These are phyloP conservation scores for Blastomyces emzantsi DNA, from an alignment of 2,329 filamentous ascomycete species.

Conservation along the genomic window DNA sequence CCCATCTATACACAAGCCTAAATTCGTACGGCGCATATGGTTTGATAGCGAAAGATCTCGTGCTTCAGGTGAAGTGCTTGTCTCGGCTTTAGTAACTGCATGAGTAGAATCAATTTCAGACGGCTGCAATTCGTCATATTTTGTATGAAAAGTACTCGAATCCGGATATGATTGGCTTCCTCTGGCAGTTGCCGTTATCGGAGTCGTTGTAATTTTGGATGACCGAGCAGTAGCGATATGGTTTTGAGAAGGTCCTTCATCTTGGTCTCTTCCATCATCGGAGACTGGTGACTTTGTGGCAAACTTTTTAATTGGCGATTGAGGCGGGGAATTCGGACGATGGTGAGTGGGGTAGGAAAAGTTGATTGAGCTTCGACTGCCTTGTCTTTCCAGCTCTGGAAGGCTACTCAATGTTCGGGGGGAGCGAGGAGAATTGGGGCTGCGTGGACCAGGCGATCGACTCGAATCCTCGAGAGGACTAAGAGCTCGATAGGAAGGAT, in stretches of 20 bases:
- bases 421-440: constrained; percentile 17
- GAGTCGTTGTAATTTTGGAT: background rate
- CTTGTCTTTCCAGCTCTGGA: constrained; percentile 31
- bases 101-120: background rate
- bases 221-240: background rate
- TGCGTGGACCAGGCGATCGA: constrained; percentile 1
- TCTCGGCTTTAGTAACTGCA: background rate
- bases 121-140: background rate
- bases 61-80: background rate
- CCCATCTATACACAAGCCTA: background rate
- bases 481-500: constrained; percentile 40
- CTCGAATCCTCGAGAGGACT: constrained; percentile 35
- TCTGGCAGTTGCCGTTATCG: background rate
- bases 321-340: constrained; percentile 34
- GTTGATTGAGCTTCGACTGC: constrained; percentile 39
- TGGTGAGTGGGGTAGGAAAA: constrained; percentile 40
- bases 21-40: background rate
- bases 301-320: constrained; percentile 16
- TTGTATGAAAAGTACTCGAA: background rate
- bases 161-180: background rate
- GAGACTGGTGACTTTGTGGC: background rate
- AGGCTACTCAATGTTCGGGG: constrained; percentile 22
- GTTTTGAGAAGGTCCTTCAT: constrained; percentile 1
- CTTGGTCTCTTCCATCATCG: background rate
- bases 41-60: background rate